These are phyloP conservation scores for Chlorella sorokiniana DNA, from an alignment of 139 green algal genomes.

Conservation along the genomic window DNA sequence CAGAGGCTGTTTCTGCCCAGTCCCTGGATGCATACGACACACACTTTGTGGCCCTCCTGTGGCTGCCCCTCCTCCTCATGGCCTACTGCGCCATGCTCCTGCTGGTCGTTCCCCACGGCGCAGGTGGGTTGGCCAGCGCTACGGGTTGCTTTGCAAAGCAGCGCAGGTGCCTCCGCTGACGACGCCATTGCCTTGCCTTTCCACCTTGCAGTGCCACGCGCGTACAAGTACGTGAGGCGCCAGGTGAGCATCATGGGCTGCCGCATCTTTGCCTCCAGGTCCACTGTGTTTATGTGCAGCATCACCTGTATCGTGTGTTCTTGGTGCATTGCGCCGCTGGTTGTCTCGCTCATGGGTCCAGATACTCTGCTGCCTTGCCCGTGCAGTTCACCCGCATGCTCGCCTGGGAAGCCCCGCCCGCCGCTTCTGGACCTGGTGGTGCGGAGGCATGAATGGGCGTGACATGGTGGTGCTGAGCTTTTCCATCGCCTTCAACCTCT, in stretches of 20 bases:
- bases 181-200: too few species aligned
- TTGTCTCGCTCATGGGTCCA: too few species aligned
- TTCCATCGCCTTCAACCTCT: constrained; percentile 6
- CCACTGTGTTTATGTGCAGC: too few species aligned
- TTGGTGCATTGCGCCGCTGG: too few species aligned
- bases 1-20: not conserved
- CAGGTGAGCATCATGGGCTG: not conserved
- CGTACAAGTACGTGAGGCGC: not conserved
- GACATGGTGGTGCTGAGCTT: constrained; percentile 2
- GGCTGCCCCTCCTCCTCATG: constrained; percentile 11
- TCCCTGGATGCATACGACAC: not conserved
- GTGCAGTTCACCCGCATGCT: constrained; percentile 1
- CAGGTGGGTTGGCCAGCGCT: not conserved
- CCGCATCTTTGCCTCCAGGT: too few species aligned
- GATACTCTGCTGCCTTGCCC: not conserved
- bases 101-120: not conserved
- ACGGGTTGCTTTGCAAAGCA: not conserved
- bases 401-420: constrained; percentile 4
- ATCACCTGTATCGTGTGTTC: too few species aligned
- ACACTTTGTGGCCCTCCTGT: not conserved
- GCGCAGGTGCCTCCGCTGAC: not conserved
- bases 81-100: not conserved
- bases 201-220: not conserved
- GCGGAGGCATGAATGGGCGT: constrained; percentile 24
- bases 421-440: constrained; percentile 37